Base-by-base conservation (phyloP, 2,329 filamentous ascomycete genomes). In the Neonectria faginata region DNA sequence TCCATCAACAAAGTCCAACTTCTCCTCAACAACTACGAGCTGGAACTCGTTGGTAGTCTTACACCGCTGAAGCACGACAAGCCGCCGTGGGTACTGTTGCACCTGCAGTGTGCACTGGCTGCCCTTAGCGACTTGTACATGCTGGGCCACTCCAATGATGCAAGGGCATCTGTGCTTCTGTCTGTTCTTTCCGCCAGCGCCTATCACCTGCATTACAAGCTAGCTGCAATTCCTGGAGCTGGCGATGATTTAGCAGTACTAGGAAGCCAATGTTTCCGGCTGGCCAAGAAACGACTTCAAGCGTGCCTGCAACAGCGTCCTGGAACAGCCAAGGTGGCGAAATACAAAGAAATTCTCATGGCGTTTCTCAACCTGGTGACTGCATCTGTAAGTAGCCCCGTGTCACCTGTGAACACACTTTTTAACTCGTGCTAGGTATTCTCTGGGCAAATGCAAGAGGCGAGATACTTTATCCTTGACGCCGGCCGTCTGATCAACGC, bases 321-420 rank as follows among this genome's bases (percentile, higher is more conserved):
- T 33, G 48, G 29, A 4, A 51, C 29, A 6, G 9, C 48, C 2
- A 51, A 51, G 31, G 48, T 51, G 29, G 48, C 48, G 5, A 51
- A 51, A 18, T 51, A 51, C 29, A 36, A 51, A 14, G 48, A 51
- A 20, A 51, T 51, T 2, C 48, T 51, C 29, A 51, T 51, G 48
- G 48, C 48, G 0, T 51, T 51, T 51, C 29, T 51, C 10, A 51
- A 51, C 29, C 3, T 51, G 8, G 48, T 51, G 2, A 51, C 48
- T 2, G 48, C 48, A 4, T 51, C 27, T 11, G 48, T 51, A 20
- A 51, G 48, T 51, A 12, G 14, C 10, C 10, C 8, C n/a, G 10
- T 0, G n/a, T 10, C 29, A 6, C 12, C 18, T 25, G 22, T 25
- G 3, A 3, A 25, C 22, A 25, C 22, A 25, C 22, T 25, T 25